Conservation (phyloP, 2,329 filamentous ascomycete genomes). For the Fusarium sp. region DNA sequence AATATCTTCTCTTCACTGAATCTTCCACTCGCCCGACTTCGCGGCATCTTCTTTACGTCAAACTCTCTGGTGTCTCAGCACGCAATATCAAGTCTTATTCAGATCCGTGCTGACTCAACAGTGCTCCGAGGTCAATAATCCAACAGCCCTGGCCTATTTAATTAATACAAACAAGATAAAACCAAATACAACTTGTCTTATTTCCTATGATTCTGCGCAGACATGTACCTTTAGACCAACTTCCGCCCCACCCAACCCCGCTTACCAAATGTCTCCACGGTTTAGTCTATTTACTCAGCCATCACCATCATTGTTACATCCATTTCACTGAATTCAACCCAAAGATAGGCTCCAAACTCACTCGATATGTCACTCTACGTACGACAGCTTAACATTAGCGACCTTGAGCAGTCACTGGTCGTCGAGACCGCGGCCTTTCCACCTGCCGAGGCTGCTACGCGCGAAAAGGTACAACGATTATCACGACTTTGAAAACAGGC, state of each 20-base stretch:
- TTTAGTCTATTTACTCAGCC: background rate
- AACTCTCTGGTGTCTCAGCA: background rate
- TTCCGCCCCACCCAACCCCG: background rate
- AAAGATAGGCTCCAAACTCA: background rate
- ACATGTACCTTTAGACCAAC: background rate
- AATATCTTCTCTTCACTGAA: background rate
- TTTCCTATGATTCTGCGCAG: too few relatives aligned
- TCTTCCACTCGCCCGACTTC: background rate
- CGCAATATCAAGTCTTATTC: background rate
- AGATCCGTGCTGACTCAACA: background rate
- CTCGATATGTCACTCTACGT: constrained; percentile 45
- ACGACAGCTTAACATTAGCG: constrained; percentile 39
- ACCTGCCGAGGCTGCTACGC: constrained; percentile 48
- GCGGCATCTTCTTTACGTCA: background rate
- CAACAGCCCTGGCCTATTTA: too few relatives aligned
- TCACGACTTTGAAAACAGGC: accelerated
- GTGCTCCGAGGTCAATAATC: background rate
- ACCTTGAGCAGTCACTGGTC: constrained; percentile 43
- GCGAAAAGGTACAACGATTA: constrained; percentile 43
- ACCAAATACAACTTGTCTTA: too few relatives aligned
- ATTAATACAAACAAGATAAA: too few relatives aligned
- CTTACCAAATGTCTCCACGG: background rate
- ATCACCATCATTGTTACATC: too few relatives aligned
- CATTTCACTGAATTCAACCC: too few relatives aligned
- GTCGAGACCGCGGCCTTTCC: constrained; percentile 51